These are phyloP conservation scores for Solanum chmielewskii DNA, from an alignment of 257 asterid species.

Conservation along the genomic window DNA sequence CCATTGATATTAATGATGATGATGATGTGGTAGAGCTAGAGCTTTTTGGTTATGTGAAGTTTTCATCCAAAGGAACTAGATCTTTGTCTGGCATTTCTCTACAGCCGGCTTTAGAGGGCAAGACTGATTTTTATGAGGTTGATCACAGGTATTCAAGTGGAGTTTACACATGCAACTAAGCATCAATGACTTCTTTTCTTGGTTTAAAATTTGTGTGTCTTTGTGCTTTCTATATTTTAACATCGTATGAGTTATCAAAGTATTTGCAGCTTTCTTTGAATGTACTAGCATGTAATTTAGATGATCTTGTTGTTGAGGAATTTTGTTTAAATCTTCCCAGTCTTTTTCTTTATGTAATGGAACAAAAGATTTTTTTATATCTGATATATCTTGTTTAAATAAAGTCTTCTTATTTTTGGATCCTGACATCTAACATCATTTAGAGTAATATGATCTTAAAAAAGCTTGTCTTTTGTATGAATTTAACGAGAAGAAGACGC, in stretches of 20 bases:
- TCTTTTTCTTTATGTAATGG: neutral
- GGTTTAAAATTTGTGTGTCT: neutral
- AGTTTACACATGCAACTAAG: slow-evolving; percentile 60
- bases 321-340: neutral
- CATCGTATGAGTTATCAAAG: neutral
- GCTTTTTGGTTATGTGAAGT: slow-evolving; percentile 57
- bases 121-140: slow-evolving; percentile 66
- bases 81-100: slow-evolving; percentile 85
- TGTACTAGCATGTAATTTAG: neutral
- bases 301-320: neutral
- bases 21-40: slow-evolving; percentile 74
- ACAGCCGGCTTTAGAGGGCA: slow-evolving; percentile 79
- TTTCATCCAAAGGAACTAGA: slow-evolving; percentile 49
- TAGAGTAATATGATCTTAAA: neutral
- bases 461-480: neutral
- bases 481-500: neutral
- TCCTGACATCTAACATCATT: neutral
- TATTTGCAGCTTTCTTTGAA: neutral
- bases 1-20: slow-evolving; percentile 68
- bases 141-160: slow-evolving; percentile 86
- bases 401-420: neutral
- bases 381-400: neutral
- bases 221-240: neutral
- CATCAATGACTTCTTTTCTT: neutral
- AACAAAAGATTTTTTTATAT: neutral